phyloP scores from a whole-genome alignment of 805 yeast species.

The Ogataea glucozyma region DNA sequence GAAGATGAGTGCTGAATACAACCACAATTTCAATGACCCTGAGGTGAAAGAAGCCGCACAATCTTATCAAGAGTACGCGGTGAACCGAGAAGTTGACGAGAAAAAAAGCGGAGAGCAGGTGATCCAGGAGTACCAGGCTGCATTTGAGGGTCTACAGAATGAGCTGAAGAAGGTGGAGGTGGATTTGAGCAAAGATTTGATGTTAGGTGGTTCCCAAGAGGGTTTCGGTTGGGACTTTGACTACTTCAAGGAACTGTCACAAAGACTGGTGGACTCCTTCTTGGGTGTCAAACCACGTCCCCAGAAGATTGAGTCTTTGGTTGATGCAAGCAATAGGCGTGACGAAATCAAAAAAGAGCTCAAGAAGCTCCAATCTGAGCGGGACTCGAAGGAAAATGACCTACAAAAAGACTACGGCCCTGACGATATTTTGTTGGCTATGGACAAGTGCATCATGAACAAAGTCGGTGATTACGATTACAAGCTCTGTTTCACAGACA shows the following conservation, averaged over 20 bases:
- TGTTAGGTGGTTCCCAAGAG: background rate
- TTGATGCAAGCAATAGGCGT: conserved; percentile 11
- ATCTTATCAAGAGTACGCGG: conserved; percentile 48
- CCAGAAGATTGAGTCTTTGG: conserved; percentile 5
- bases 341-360: conserved; percentile 24
- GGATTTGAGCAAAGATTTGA: conserved; percentile 1
- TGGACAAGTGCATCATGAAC: conserved; percentile 44
- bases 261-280: conserved; percentile 22
- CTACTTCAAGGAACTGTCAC: conserved; percentile 2
- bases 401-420: conserved; percentile 51
- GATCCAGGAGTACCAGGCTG: conserved; percentile 3
- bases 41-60: conserved; percentile 78
- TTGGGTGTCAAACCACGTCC: conserved; percentile 21
- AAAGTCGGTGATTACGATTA: conserved; percentile 73
- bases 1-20: conserved; percentile 58
- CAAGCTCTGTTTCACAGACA: conserved; percentile 57
- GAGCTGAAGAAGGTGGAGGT: conserved; percentile 9
- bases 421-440: conserved; percentile 62
- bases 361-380: conserved; percentile 21
- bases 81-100: conserved; percentile 36
- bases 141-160: conserved; percentile 9
- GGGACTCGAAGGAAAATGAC: conserved; percentile 12
- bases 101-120: conserved; percentile 1
- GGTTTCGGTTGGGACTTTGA: background rate
- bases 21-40: conserved; percentile 81